Evolutionary conservation across 768 basidiomycete species (phyloP).

Genomic region (Tephrocybe sp.): DNA sequence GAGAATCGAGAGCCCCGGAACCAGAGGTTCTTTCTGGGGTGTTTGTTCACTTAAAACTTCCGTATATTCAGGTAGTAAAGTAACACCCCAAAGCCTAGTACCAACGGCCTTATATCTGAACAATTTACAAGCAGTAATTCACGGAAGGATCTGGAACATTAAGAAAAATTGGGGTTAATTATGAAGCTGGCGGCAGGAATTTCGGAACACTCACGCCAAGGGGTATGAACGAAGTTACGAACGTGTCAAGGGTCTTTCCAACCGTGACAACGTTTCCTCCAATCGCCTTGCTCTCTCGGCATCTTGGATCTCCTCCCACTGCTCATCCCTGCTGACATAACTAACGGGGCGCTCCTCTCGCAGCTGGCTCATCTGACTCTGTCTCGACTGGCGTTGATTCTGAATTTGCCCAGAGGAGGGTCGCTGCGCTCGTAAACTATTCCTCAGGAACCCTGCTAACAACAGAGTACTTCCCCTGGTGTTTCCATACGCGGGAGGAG

Average conservation of each 20-base stretch:
- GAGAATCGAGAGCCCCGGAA: no score
- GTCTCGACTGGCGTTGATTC: slow-evolving; percentile 33
- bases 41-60: no score
- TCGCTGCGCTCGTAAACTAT: slow-evolving; percentile 49
- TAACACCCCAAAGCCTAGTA: no score
- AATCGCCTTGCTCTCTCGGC: slow-evolving; percentile 51
- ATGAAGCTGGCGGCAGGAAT: neutral
- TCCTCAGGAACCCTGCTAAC: slow-evolving; percentile 50
- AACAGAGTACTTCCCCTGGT: slow-evolving; percentile 69
- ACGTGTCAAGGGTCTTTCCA: slow-evolving; percentile 34
- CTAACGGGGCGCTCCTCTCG: slow-evolving; percentile 47
- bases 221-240: no score
- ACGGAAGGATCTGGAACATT: no score
- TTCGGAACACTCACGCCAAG: slow-evolving; percentile 1
- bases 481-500: slow-evolving; percentile 78
- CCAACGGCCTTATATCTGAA: no score
- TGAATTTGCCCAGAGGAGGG: slow-evolving; percentile 38
- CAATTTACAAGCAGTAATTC: no score
- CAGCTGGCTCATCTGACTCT: slow-evolving; percentile 28
- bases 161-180: neutral
- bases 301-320: slow-evolving; percentile 56
- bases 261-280: slow-evolving; percentile 54
- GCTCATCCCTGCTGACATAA: slow-evolving; percentile 53
- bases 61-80: no score
- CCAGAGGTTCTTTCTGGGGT: no score